Conservation (phyloP, 768 basidiomycete genomes). For the Favolaschia claudopus region DNA sequence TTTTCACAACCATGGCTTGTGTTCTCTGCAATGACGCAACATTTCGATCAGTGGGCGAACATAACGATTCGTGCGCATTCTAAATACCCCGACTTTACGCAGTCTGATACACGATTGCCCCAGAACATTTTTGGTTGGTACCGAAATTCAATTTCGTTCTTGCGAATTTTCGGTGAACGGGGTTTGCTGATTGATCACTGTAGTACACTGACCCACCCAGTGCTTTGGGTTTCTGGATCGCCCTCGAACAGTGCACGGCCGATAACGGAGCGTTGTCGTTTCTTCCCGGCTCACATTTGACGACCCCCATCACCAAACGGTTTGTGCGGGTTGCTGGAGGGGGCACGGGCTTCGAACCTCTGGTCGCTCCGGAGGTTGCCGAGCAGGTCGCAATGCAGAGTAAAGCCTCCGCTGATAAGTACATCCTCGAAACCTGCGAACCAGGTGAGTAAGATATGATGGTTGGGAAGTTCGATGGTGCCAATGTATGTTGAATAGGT, state of each 20-base stretch:
- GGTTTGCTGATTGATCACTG: too few species aligned
- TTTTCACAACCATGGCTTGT: background rate
- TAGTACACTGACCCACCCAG: slow-evolving; percentile 94
- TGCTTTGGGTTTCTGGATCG: slow-evolving; percentile 97
- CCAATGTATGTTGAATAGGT: slow-evolving; percentile 49
- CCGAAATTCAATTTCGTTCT: slow-evolving; percentile 27
- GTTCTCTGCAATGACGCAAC: background rate
- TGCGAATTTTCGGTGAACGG: background rate
- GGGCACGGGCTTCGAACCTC: slow-evolving; percentile 86
- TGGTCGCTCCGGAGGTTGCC: slow-evolving; percentile 50
- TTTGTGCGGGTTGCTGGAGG: slow-evolving; percentile 80
- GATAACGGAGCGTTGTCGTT: slow-evolving; percentile 89
- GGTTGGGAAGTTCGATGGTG: background rate
- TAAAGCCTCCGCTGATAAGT: slow-evolving; percentile 49
- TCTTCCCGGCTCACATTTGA: slow-evolving; percentile 88
- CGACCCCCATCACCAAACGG: slow-evolving; percentile 76
- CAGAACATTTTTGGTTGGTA: slow-evolving; percentile 83
- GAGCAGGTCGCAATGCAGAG: slow-evolving; percentile 33
- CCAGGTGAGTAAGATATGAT: slow-evolving; percentile 58
- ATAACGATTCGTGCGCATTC: slow-evolving; percentile 88
- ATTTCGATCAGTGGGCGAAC: slow-evolving; percentile 73
- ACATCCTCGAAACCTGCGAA: slow-evolving; percentile 73
- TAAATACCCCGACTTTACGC: background rate
- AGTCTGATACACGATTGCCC: slow-evolving; percentile 1
- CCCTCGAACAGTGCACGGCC: slow-evolving; percentile 86